These are phyloP conservation scores for Aristolochia californica DNA, from an alignment of 164 flowering plant genomes.

Conservation along the genomic window DNA sequence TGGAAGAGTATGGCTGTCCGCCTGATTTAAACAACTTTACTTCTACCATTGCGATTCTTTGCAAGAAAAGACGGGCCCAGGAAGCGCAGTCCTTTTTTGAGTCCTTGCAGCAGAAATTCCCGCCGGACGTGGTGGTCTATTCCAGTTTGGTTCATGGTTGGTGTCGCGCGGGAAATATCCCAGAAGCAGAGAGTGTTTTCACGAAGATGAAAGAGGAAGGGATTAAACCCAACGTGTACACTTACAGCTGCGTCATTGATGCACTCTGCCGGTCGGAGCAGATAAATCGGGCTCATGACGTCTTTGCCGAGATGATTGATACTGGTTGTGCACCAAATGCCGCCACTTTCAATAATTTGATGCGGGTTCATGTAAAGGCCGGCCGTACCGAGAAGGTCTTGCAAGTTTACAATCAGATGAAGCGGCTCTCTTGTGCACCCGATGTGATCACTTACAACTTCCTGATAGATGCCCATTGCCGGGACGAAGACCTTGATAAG, in stretches of 20 bases:
- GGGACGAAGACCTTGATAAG: conserved; percentile 50
- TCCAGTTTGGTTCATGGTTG: conserved; percentile 81
- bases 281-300: conserved; percentile 71
- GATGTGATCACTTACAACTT: conserved; percentile 77
- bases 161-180: conserved; percentile 67
- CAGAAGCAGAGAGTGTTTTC: conserved; percentile 77
- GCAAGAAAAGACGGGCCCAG: conserved; percentile 57
- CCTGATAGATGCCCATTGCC: conserved; percentile 67
- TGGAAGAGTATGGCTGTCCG: conserved; percentile 75
- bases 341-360: conserved; percentile 67
- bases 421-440: conserved; percentile 42
- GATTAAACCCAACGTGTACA: conserved; percentile 70
- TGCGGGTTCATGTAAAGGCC: conserved; percentile 82
- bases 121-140: conserved; percentile 69
- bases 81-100: conserved; percentile 87
- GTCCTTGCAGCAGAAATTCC: conserved; percentile 50
- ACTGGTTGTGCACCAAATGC: conserved; percentile 61
- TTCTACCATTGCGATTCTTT: conserved; percentile 40
- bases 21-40: conserved; percentile 60
- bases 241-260: conserved; percentile 73
- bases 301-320: conserved; percentile 83
- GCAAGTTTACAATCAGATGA: conserved; percentile 92
- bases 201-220: conserved; percentile 68
- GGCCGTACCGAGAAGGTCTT: conserved; percentile 72
- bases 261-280: conserved; percentile 80